Conservation (phyloP, 176 grass and related monocot species). For the Olyra latifolia region DNA sequence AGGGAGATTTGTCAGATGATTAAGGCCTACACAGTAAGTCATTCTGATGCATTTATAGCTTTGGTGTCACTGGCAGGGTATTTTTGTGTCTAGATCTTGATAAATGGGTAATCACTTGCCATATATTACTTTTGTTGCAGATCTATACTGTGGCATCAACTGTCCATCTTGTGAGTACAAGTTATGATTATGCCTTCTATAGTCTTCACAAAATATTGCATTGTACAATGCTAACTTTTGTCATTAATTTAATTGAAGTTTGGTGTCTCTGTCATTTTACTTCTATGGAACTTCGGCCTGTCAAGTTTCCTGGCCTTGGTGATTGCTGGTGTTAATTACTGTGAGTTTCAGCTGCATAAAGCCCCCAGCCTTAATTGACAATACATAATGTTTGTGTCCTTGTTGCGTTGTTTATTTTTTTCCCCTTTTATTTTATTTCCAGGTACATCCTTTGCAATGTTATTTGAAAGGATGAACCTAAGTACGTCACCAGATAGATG, state of each 20-base stretch:
- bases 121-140: constrained; percentile 34
- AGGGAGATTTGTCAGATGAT: constrained; percentile 44
- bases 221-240: constrained; percentile 25
- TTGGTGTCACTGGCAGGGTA: neutral
- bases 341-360: constrained; percentile 33
- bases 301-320: constrained; percentile 36
- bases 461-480: constrained; percentile 44
- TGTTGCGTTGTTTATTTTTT: neutral
- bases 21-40: constrained; percentile 32
- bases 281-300: constrained; percentile 41
- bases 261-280: constrained; percentile 36
- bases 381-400: neutral
- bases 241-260: constrained; percentile 44
- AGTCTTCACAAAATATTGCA: neutral
- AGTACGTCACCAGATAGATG: constrained; percentile 31
- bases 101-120: constrained; percentile 23
- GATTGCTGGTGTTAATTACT: constrained; percentile 29
- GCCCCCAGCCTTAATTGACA: neutral
- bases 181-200: neutral
- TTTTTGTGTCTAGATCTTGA: constrained; percentile 10
- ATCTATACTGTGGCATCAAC: constrained; percentile 52
- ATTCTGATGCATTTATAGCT: constrained; percentile 18
- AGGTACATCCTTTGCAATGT: constrained; percentile 44
- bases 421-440: constrained; percentile 3
- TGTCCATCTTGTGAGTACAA: constrained; percentile 47